Evolutionary conservation across 768 basidiomycete genomes (phyloP).

Genomic region (Suillus discolor): DNA sequence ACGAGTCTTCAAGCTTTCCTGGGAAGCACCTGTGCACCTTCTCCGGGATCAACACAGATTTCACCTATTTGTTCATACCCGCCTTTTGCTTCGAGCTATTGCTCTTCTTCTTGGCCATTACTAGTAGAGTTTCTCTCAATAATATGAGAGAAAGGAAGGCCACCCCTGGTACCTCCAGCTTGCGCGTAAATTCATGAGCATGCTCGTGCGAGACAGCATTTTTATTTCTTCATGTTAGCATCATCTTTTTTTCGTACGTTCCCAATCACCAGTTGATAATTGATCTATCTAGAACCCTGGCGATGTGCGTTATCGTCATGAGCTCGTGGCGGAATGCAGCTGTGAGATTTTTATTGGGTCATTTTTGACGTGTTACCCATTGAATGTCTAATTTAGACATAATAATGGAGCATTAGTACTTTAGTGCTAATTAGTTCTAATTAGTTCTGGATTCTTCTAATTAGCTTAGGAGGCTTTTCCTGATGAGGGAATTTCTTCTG

Average conservation of each 20-base stretch:
- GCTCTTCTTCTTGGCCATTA: constrained; percentile 26
- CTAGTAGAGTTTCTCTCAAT: constrained; percentile 18
- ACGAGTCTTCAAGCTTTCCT: not conserved
- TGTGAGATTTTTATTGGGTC: constrained; percentile 17
- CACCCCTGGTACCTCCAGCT: not conserved
- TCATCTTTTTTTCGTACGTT: not conserved
- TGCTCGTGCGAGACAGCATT: constrained; percentile 32
- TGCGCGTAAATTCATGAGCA: constrained; percentile 16
- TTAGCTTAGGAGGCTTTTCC: no score
- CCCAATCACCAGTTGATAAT: not conserved
- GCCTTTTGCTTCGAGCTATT: constrained; percentile 31
- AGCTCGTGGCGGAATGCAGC: constrained; percentile 27
- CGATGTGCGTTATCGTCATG: constrained; percentile 26
- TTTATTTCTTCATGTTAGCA: constrained; percentile 35
- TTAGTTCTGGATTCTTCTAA: no score
- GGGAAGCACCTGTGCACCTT: constrained; percentile 25
- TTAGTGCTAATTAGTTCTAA: no score
- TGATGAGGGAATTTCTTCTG: no score
- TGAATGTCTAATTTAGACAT: no score
- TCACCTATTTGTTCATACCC: constrained; percentile 32
- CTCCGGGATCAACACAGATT: constrained; percentile 21
- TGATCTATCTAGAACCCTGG: constrained; percentile 25
- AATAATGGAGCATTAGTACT: no score
- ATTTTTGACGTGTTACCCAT: not conserved
- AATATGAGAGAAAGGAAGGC: constrained; percentile 13